Percentiles rank a stretch among this genome's conserved stretches.
Evolutionary conservation across 2,329 filamentous ascomycete genomes (phyloP).

Genomic region (Phialophora tarda): DNA sequence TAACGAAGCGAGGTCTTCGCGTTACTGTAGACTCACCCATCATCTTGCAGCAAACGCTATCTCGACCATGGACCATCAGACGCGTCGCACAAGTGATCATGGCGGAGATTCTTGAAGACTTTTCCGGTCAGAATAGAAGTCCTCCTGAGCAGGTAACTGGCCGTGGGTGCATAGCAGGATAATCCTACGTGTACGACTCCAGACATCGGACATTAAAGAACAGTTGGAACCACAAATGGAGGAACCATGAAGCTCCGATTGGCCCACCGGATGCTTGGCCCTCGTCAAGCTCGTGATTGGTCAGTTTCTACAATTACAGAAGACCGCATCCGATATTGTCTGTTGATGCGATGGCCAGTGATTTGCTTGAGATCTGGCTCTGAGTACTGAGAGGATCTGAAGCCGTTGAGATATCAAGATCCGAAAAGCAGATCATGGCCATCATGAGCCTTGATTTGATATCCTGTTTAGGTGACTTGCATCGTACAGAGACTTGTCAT

Average conservation of each 20-base stretch:
- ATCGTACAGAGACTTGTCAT: not conserved
- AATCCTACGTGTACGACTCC: not conserved
- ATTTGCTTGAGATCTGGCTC: not conserved
- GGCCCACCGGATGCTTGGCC: constrained; percentile 11
- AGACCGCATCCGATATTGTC: constrained; percentile 20
- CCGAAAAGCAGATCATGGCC: constrained; percentile 9
- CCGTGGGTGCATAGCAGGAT: not conserved
- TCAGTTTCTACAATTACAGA: constrained; percentile 9
- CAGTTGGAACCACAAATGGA: not conserved
- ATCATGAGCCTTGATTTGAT: not conserved
- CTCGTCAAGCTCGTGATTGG: constrained; percentile 7
- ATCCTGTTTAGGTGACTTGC: not conserved
- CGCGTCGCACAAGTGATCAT: not conserved
- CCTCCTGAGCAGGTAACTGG: not conserved
- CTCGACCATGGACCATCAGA: not conserved
- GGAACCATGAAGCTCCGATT: constrained; percentile 1
- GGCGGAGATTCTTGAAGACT: not conserved
- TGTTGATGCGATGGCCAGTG: constrained; percentile 11
- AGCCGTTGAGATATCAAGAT: not conserved
- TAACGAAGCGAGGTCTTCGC: constrained; percentile 3
- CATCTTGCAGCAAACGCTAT: not conserved
- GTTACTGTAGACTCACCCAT: not conserved
- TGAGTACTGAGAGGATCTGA: constrained; percentile 3
- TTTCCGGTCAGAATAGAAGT: not conserved
- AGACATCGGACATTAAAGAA: not conserved